Evolutionary conservation across 352 stramenopile genomes (phyloP).

Genomic region (Phytophthora agathidicida): DNA sequence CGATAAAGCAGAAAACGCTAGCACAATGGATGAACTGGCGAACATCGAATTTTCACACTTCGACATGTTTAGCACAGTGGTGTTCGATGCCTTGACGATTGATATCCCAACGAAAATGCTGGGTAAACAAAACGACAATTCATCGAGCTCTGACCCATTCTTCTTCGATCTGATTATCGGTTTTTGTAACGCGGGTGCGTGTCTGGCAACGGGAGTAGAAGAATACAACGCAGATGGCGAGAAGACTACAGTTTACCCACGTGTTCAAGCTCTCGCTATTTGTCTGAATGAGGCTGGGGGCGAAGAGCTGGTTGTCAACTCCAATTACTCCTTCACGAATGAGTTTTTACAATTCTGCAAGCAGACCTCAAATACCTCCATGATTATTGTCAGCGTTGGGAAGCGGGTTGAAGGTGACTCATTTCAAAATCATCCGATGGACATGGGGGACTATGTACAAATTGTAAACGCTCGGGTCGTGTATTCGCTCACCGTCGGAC

Average conservation of each 20-base stretch:
- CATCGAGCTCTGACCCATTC: conserved; percentile 3
- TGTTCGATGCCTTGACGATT: conserved; percentile 10
- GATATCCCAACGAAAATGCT: conserved; percentile 13
- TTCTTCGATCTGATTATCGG: not conserved
- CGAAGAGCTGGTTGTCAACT: not conserved
- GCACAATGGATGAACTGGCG: conserved; percentile 4
- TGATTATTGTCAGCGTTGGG: conserved; percentile 19
- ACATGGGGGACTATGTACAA: not conserved
- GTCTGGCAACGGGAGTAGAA: not conserved
- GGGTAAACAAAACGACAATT: conserved; percentile 6
- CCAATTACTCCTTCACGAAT: not conserved
- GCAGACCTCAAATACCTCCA: conserved; percentile 13
- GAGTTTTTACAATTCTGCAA: conserved; percentile 13
- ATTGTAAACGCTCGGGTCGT: conserved; percentile 15
- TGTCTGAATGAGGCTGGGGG: conserved; percentile 2
- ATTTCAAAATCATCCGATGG: not conserved
- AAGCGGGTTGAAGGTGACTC: conserved; percentile 20
- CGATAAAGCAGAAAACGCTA: conserved; percentile 5
- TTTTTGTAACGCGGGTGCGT: conserved; percentile 1
- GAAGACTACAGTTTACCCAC: conserved; percentile 9
- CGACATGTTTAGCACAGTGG: not conserved
- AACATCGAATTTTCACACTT: conserved; percentile 16
- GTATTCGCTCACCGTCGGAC: conserved; percentile 30
- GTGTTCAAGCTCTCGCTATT: conserved; percentile 19
- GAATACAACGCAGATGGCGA: not conserved